Base-by-base conservation (phyloP, 805 yeast species). In the Starmerella apis region DNA sequence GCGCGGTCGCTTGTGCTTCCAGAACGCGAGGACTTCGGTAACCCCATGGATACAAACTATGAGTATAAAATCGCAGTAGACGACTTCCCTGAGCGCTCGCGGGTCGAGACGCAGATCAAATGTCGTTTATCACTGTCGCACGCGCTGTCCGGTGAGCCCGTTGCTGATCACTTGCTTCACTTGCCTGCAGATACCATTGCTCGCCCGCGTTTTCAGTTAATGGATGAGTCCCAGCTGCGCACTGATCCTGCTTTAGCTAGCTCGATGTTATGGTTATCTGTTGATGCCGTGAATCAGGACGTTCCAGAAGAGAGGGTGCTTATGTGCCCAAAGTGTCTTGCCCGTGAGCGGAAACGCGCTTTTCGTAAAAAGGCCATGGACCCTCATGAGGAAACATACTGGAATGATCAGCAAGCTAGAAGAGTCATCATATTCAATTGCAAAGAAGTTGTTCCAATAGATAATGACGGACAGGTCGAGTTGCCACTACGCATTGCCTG, bases 41-140 rank as follows among this genome's bases (percentile, higher is more conserved):
- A 42, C 36, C 39, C 42, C 19, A 47, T 49, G 8, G 50, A 33
- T 44, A 45, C 27, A 41, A 31, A 36, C 16, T 51, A 47, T 48
- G 50, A 52, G 49, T 57, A 52, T 46, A 25, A 41, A 22, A 28
- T 60, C 33, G 49, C 35, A 14, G 35, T 90, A 1, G 65, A 71
- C 7, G 82, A 80, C 46, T 70, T 90, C 41, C 96, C 96, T 1
- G 68, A 76, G 4, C 80, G 79, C 57, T 86, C 96, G 11, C 77
- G 98, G 56, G 98, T 90, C 6, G 98, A 90, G 67, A 90, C 96
- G 14, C 98, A 92, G 68, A 86, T 92, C 63, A 88, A 86, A 64
- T 69, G 94, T 38, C 73, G 74, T 39, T 67, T 90, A 19, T 64
- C 74, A 8, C 69, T 90, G 39, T 73, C 79, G 27, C 95, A 96